phyloP scores from a whole-genome alignment of 2,329 filamentous ascomycete species.

The Aspergillus fijiensis region DNA sequence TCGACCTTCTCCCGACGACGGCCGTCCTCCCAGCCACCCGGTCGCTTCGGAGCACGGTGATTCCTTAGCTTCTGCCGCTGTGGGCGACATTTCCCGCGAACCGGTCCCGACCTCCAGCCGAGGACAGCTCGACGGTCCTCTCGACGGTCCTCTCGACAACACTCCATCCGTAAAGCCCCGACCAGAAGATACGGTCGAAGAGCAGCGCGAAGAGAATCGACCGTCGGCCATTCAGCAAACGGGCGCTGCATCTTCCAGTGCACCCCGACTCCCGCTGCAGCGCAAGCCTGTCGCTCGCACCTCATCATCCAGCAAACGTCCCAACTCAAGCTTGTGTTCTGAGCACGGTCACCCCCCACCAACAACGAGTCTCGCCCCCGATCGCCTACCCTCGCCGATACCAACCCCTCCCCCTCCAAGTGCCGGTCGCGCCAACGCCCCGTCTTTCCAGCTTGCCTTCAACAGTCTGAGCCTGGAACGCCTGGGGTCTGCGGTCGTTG shows the following conservation, averaged over 20 bases:
- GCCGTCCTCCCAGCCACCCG: neutral
- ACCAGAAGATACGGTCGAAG: neutral
- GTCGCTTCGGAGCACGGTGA: neutral
- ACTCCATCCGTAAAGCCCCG: neutral
- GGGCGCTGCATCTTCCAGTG: constrained; percentile 1
- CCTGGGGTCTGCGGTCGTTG: constrained; percentile 15
- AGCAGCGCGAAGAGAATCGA: constrained; percentile 11
- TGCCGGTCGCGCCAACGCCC: constrained; percentile 23
- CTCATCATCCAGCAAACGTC: constrained; percentile 8
- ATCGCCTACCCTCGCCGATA: constrained; percentile 18
- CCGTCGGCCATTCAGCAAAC: neutral
- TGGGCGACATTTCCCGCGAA: constrained; percentile 1
- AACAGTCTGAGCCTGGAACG: constrained; percentile 18
- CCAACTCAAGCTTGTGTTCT: constrained; percentile 15
- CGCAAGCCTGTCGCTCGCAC: constrained; percentile 14
- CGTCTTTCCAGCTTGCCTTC: constrained; percentile 21
- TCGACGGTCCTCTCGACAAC: constrained; percentile 7
- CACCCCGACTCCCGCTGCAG: neutral
- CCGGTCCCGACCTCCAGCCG: constrained; percentile 1
- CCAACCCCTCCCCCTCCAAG: constrained; percentile 22
- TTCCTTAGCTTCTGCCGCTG: neutral
- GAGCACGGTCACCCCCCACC: constrained; percentile 25
- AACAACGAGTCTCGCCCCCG: constrained; percentile 25
- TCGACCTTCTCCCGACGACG: neutral
- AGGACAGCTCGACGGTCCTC: constrained; percentile 6